Conservation (phyloP, 208 protist species). For the Leishmania tarentolae region DNA sequence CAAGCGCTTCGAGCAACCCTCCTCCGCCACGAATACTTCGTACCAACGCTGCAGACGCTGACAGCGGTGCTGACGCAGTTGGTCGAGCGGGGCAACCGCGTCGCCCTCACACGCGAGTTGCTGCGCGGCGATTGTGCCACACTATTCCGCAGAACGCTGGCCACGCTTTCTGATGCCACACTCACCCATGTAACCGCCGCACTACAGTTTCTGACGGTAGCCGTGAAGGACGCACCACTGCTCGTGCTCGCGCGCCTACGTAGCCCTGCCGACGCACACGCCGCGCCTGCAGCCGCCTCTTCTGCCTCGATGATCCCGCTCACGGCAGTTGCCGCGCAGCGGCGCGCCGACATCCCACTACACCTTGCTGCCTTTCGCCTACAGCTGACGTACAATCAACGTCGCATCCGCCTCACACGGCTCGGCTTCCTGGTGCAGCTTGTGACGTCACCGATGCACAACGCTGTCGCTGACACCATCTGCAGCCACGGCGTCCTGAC, state of each 20-base stretch:
- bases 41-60: conserved; percentile 51
- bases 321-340: not conserved
- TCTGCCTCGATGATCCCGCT: not conserved
- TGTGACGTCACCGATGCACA: conserved; percentile 46
- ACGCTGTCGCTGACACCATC: conserved; percentile 39
- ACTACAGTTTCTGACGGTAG: conserved; percentile 62
- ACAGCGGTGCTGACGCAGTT: conserved; percentile 33
- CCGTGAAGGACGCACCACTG: conserved; percentile 60
- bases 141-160: conserved; percentile 50
- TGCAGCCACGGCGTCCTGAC: conserved; percentile 82
- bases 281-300: not conserved
- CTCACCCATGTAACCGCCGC: conserved; percentile 49
- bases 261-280: conserved; percentile 22
- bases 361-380: conserved; percentile 69
- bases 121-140: conserved; percentile 61
- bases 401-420: conserved; percentile 67
- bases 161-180: conserved; percentile 54
- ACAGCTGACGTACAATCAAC: conserved; percentile 81
- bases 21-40: conserved; percentile 42
- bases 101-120: conserved; percentile 62
- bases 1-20: conserved; percentile 53
- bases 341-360: conserved; percentile 59
- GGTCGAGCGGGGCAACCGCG: conserved; percentile 26
- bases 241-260: conserved; percentile 76
- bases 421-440: conserved; percentile 76